Conservation (phyloP, 345 rosid species). For the Brassica carinata region DNA sequence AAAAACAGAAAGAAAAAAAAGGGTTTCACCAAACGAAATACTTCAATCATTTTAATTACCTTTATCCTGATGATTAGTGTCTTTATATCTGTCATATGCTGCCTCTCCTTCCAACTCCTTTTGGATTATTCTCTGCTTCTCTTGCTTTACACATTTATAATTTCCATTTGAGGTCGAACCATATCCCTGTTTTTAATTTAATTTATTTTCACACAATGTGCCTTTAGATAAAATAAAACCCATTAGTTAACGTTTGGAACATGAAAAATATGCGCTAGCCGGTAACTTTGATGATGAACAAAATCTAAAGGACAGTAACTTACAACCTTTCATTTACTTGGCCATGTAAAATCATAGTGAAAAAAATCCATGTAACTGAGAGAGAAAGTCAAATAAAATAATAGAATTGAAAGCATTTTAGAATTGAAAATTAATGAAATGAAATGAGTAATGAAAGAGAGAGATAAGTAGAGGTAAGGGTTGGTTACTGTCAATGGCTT, state of each 20-base stretch:
- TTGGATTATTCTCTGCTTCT: slow-evolving; percentile 42
- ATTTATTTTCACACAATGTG: not conserved
- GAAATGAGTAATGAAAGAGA: slow-evolving; percentile 22
- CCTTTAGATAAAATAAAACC: not conserved
- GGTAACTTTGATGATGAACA: slow-evolving; percentile 2
- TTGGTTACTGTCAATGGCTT: slow-evolving; percentile 49
- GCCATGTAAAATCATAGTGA: not conserved
- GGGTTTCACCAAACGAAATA: slow-evolving; percentile 40
- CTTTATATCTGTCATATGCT: slow-evolving; percentile 49
- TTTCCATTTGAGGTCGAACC: slow-evolving; percentile 15
- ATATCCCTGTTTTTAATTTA: not conserved
- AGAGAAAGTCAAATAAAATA: not conserved
- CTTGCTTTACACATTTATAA: slow-evolving; percentile 8
- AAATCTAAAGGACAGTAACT: not conserved
- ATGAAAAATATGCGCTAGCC: not conserved
- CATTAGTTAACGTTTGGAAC: not conserved
- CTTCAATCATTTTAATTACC: slow-evolving; percentile 32
- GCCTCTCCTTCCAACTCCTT: slow-evolving; percentile 41
- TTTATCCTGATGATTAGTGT: slow-evolving; percentile 39
- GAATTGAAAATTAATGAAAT: slow-evolving; percentile 24
- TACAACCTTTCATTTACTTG: not conserved
- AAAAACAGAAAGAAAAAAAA: not conserved
- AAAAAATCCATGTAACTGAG: slow-evolving; percentile 3
- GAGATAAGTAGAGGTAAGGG: slow-evolving; percentile 49
- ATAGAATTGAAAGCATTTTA: slow-evolving; percentile 26